Base-by-base conservation (phyloP, 2,329 filamentous ascomycete species). In the Aspergillus neoniger region DNA sequence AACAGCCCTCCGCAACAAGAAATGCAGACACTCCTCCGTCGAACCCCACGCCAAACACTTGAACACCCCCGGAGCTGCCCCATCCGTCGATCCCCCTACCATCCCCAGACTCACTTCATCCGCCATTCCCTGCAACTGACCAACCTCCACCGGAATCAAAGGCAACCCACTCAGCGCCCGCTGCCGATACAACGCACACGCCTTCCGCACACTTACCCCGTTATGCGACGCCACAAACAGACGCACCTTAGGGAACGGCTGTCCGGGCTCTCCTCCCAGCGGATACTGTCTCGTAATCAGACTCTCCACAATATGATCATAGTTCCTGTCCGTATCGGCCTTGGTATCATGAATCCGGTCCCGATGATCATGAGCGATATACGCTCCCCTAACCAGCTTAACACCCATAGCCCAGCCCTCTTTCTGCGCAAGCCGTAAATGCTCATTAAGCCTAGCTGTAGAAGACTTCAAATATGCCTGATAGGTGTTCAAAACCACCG, bases 81-180 rank as follows among this genome's bases (percentile, higher is more conserved):
- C 53, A 36, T 64, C 58, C 50, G 77, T 72, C 8, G 51, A 36
- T 8, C 54, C 54, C 12, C 39, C 44, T n/a, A 85, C 71, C 1
- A 85, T 69, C 10, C 77, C 76, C 63, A 83, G 81, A 23, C 88
- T 91, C 54, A 96, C 86, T 72, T 96, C 91, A 67, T 96, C 92
- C 1, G 92, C 92, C 92, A 96, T 96, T 25, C 92, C 92, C 78
- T 92, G 89, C 5, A 96, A 83, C 77, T 96, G 92, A 2, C 89
- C 89, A 73, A 90, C 90, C 15, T 79, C 74, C 1, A 83, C 71
- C 3, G 78, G 74, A 56, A 74, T 69, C 30, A 72, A 71, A 59
- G 71, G 67, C 61, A 73, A 68, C 48, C 81, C 79, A 10, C 70
- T 58, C 12, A 73, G 71, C 19, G 81, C 76, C n/a, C 83, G 77